A percentile compares a stretch with the other conserved stretches of the same genome.
phyloP scores from a whole-genome alignment of 2,329 filamentous ascomycete genomes.

The Fusarium acutatum region DNA sequence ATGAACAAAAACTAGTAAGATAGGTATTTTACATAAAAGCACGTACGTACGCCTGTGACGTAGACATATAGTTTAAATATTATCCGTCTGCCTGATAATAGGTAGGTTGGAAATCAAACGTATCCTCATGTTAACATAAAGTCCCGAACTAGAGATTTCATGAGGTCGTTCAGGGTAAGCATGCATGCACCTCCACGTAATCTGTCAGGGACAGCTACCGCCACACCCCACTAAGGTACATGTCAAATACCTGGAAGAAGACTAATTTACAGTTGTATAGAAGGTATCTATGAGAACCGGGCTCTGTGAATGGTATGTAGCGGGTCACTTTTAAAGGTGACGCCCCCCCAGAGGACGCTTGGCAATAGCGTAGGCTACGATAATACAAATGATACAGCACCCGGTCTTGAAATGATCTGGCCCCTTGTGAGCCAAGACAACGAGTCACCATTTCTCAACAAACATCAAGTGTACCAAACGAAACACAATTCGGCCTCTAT shows the following conservation, averaged over 20 bases:
- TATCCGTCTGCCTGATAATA: not conserved
- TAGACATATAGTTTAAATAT: not conserved
- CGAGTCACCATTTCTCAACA: slow-evolving; percentile 18
- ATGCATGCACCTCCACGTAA: slow-evolving; percentile 27
- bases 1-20: not conserved
- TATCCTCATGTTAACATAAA: not conserved
- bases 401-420: slow-evolving; percentile 36
- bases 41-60: not conserved
- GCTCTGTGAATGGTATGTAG: not conserved
- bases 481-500: not conserved
- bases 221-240: slow-evolving; percentile 7
- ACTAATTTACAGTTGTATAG: rapidly evolving
- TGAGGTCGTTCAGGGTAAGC: slow-evolving; percentile 16
- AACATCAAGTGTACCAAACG: not conserved
- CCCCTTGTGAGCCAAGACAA: slow-evolving; percentile 28
- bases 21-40: not conserved
- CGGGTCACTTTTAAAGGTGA: not conserved
- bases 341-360: slow-evolving; percentile 14
- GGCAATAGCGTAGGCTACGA: slow-evolving; percentile 29
- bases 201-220: slow-evolving; percentile 18
- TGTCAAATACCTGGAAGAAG: not conserved
- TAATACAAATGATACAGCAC: slow-evolving; percentile 27
- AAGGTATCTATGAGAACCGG: slow-evolving; percentile 2
- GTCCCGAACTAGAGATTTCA: not conserved
- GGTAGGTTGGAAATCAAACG: not conserved